phyloP scores from a whole-genome alignment of 2,329 filamentous ascomycete genomes.

The Trichoderma brevicompactum region DNA sequence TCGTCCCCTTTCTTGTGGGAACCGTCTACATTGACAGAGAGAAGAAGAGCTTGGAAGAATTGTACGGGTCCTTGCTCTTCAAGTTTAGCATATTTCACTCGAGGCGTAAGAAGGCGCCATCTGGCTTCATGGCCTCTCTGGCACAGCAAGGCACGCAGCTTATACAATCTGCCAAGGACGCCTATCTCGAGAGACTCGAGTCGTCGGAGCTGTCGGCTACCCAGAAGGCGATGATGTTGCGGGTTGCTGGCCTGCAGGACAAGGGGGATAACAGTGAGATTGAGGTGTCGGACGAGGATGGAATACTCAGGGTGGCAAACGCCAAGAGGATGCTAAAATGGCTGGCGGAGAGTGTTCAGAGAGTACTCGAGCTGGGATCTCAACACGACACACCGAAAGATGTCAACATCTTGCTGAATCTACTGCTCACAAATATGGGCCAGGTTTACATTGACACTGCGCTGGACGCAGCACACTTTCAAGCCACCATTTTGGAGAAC shows the following conservation, averaged over 20 bases:
- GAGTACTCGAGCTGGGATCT: slow-evolving; percentile 87
- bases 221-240: slow-evolving; percentile 87
- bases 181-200: slow-evolving; percentile 86
- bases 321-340: slow-evolving; percentile 98
- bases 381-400: slow-evolving; percentile 92
- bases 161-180: slow-evolving; percentile 84
- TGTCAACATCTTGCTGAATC: slow-evolving; percentile 79
- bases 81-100: slow-evolving; percentile 97
- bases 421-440: slow-evolving; percentile 85
- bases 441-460: slow-evolving; percentile 75
- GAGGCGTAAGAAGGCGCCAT: slow-evolving; percentile 81
- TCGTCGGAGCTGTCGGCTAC: slow-evolving; percentile 85
- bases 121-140: slow-evolving; percentile 89
- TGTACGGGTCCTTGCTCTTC: slow-evolving; percentile 91
- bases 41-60: slow-evolving; percentile 71
- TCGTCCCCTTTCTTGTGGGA: slow-evolving; percentile 70
- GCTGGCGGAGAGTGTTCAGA: slow-evolving; percentile 91
- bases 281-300: slow-evolving; percentile 89
- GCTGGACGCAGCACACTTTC: slow-evolving; percentile 71
- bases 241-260: slow-evolving; percentile 82
- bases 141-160: slow-evolving; percentile 89
- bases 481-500: slow-evolving; percentile 75
- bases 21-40: slow-evolving; percentile 74
- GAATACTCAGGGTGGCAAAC: slow-evolving; percentile 77
- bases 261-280: slow-evolving; percentile 81